Base-by-base conservation (phyloP, 1,139 yeast species). In the Pichia sp. region DNA sequence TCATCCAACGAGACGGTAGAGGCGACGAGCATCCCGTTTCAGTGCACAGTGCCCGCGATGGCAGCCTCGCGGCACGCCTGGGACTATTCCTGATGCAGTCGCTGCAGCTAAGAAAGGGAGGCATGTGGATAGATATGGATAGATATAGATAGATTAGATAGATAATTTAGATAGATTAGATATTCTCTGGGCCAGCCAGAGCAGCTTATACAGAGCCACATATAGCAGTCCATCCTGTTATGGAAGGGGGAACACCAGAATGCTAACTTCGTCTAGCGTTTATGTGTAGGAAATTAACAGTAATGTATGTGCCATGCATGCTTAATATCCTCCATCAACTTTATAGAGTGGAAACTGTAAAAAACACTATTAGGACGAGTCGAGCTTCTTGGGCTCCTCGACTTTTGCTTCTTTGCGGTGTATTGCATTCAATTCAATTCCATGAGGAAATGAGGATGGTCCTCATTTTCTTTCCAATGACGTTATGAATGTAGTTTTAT, bases 181-280 rank as follows among this genome's bases (percentile, higher is more conserved):
- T 17, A 42, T n/a, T 42, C 45, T 24, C 45, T 42, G 45, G 45
- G 29, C 45, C 45, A 42, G 45, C 45, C 45, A 42, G 45, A 42
- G 45, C 29, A 36, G 40, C 40, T 36, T 36, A 14, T 36, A 36
- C 40, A 36, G 40, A 36, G n/a, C 40, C 40, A 36, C 40, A 8
- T 14, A 36, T 36, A 12, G 40, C 14, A 36, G 45, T 42, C 31
- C 45, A 42, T 42, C 29, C 40, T 2, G n/a, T n/a, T 42, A 42
- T 42, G 24, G 3, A 20, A 2, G 24, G 24, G 24, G 24, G 24
- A 20, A 36, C 40, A 14, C 40, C 34, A 36, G 16, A 36, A 36
- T 36, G 40, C 40, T 36, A 36, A 14, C 40, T 36, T 14, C 7
- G 7, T 12, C 7, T 36, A 36, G 40, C 40, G 14, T 14, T 4